A percentile compares a stretch with the other conserved stretches of the same genome.
phyloP scores from a whole-genome alignment of 371 early-diverging fungal genomes.

The Mortierella sp. region DNA sequence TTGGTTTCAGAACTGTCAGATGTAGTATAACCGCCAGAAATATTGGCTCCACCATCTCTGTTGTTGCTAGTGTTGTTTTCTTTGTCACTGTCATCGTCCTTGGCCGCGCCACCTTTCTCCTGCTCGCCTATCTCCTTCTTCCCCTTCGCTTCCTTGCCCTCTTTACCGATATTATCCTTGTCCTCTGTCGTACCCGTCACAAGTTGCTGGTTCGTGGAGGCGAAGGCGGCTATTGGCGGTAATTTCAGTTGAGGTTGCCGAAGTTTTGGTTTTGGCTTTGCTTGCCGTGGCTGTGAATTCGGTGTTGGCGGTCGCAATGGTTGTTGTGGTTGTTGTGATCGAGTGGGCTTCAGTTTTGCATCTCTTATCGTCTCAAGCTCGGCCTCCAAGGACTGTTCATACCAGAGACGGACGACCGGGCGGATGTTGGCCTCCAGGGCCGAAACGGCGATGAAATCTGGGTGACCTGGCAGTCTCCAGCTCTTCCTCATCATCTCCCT shows the following conservation, averaged over 20 bases:
- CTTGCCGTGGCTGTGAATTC: background rate
- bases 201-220: background rate
- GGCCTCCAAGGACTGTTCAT: background rate
- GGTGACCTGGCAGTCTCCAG: background rate
- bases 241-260: background rate
- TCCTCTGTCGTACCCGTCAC: background rate
- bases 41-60: too few species aligned
- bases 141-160: background rate
- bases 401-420: background rate
- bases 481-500: conserved; percentile 1
- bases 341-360: background rate
- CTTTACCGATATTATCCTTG: background rate
- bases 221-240: background rate
- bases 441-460: background rate
- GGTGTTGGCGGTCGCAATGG: background rate
- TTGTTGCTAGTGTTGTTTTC: background rate
- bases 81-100: background rate
- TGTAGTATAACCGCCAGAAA: background rate
- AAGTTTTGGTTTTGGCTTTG: background rate
- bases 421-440: background rate
- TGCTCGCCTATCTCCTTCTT: background rate
- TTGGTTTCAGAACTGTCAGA: too few species aligned
- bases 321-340: background rate
- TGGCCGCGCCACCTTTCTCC: background rate
- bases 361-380: background rate